These are phyloP conservation scores for Elongisporangium senticosum DNA, from an alignment of 352 stramenopile genomes.

Conservation along the genomic window DNA sequence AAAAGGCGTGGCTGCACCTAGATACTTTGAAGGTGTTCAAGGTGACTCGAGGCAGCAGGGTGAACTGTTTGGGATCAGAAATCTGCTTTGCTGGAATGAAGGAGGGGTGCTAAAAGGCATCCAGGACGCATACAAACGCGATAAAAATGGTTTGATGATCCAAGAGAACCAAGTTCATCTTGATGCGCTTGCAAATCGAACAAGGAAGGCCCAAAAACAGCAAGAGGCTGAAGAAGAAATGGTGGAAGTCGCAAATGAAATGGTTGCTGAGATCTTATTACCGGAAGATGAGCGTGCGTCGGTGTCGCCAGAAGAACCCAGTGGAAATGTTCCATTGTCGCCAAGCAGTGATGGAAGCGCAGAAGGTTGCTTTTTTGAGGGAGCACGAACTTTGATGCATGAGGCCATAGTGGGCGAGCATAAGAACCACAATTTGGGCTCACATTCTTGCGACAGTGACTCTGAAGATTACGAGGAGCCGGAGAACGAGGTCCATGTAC, in stretches of 20 bases:
- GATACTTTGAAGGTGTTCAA: conserved; percentile 81
- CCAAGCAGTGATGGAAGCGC: conserved; percentile 26
- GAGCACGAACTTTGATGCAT: conserved; percentile 19
- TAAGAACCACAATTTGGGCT: neutral
- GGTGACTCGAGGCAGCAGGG: conserved; percentile 65
- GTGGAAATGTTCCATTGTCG: conserved; percentile 12
- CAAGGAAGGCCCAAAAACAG: conserved; percentile 25
- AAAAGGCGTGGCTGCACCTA: conserved; percentile 53
- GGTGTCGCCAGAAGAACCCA: neutral
- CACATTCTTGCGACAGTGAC: conserved; percentile 8
- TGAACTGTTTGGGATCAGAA: conserved; percentile 73
- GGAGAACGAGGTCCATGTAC: neutral
- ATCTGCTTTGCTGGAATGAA: conserved; percentile 72
- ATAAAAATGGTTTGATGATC: conserved; percentile 46
- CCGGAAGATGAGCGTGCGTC: conserved; percentile 2
- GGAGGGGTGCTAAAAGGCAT: conserved; percentile 70
- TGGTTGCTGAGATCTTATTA: conserved; percentile 34
- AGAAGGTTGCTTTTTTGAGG: conserved; percentile 19
- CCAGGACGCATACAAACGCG: conserved; percentile 58
- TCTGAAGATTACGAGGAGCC: conserved; percentile 4
- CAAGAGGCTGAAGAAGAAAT: conserved; percentile 29
- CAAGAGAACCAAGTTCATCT: conserved; percentile 45
- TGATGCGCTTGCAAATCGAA: neutral
- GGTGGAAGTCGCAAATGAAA: conserved; percentile 26
- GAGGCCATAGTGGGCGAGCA: conserved; percentile 13